Conservation (phyloP, 352 stramenopile genomes). For the Phytophthora cryptogea region DNA sequence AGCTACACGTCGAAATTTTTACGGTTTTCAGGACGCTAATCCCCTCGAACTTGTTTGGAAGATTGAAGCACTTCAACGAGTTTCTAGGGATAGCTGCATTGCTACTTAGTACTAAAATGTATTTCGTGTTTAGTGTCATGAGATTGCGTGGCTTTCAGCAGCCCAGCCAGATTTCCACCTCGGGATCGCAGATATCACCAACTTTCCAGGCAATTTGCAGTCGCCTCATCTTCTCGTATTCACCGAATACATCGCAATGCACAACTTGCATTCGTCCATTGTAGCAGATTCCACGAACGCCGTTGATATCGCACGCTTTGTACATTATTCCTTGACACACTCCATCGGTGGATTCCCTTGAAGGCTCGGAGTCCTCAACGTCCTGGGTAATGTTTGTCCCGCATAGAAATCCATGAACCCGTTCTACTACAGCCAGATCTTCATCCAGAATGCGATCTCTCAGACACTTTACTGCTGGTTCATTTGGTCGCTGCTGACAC, state of each 20-base stretch:
- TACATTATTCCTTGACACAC: slow-evolving; percentile 37
- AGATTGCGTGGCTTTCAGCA: slow-evolving; percentile 2
- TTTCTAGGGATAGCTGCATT: too few relatives aligned
- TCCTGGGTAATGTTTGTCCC: slow-evolving; percentile 35
- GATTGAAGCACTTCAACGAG: too few relatives aligned
- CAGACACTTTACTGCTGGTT: slow-evolving; percentile 29
- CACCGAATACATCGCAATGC: slow-evolving; percentile 40
- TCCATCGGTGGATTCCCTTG: slow-evolving; percentile 30
- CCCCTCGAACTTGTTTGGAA: too few relatives aligned
- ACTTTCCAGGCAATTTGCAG: slow-evolving; percentile 35
- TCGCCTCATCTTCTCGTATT: slow-evolving; percentile 41
- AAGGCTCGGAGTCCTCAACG: slow-evolving; percentile 29
- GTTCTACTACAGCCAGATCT: slow-evolving; percentile 23
- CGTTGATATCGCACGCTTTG: slow-evolving; percentile 31
- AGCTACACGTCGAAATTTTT: too few relatives aligned
- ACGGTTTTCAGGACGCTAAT: too few relatives aligned
- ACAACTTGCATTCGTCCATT: slow-evolving; percentile 52
- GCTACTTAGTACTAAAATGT: too few relatives aligned
- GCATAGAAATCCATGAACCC: slow-evolving; percentile 31
- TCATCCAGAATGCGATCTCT: slow-evolving; percentile 22
- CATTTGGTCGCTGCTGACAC: slow-evolving; percentile 24
- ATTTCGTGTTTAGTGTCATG: too few relatives aligned
- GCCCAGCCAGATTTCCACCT: slow-evolving; percentile 42
- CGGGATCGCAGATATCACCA: slow-evolving; percentile 29
- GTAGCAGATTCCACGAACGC: slow-evolving; percentile 40